Base-by-base conservation (phyloP, 495 filamentous ascomycete species). In the Talaromyces nanjingensis region DNA sequence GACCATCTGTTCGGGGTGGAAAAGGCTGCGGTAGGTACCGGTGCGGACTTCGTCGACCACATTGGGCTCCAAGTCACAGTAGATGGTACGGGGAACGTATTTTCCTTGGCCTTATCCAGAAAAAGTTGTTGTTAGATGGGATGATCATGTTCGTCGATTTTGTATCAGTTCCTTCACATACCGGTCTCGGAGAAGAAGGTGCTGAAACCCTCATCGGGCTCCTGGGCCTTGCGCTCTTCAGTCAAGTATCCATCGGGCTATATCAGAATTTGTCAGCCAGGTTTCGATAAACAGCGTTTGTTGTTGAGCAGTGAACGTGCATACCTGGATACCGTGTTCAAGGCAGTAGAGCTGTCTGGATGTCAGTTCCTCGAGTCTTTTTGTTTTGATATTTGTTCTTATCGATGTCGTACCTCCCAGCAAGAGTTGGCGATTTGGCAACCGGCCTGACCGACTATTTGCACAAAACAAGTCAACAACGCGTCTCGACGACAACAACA, bases 181-280 rank as follows among this genome's bases (percentile, higher is more conserved):
- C 94, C 94, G 70, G 94, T 98, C 84, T 98, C 94, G 65, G 96
- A 97, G 86, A 98, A 98, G 87, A 98, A 98, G 74, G 94, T 98
- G 86, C 92, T 96, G 84, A 98, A 98, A 63, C 94, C 94, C 70
- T 96, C 91, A 76, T 98, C 96, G 67, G 92, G 91, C 64, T 96
- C 91, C 71, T 85, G 86, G 67, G 80, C 85, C 81, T 97, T 96
- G 81, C 93, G 92, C 83, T 98, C 96, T 76, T 98, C 93, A 69
- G 93, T 98, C 79, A 98, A 86, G 81, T 91, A 97, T 78, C 94
- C 94, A 87, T 98, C 94, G 71, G 94, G 92, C 94, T 98, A 64
- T 64, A 63, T 20, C 45, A 49, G 3, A 47, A 70, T 65, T 70
- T 66, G 55, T 67, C 67, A 70, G 63, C 69, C 45, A 49, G 16